Evolutionary conservation across 768 basidiomycete species (phyloP).

Genomic region (Auriscalpium vulgare): DNA sequence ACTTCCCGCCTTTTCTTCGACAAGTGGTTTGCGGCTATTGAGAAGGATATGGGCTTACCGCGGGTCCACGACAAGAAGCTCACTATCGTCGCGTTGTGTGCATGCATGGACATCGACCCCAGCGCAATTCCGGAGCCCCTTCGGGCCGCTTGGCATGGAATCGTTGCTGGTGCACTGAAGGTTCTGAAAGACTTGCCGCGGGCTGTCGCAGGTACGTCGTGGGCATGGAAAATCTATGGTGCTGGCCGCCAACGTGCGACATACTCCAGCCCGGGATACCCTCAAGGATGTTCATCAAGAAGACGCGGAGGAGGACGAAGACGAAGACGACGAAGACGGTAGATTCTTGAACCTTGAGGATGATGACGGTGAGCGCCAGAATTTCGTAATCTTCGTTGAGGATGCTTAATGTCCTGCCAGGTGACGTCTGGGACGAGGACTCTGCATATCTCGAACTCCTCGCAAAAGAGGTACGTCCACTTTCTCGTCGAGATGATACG

Average conservation of each 20-base stretch:
- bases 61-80: conserved; percentile 90
- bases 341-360: conserved; percentile 55
- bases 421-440: conserved; percentile 88
- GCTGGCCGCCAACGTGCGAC: background rate
- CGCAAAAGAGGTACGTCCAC: conserved; percentile 58
- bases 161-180: conserved; percentile 60
- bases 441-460: conserved; percentile 84
- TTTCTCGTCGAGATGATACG: conserved; percentile 1
- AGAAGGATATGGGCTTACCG: conserved; percentile 48
- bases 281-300: conserved; percentile 40
- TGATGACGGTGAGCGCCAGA: conserved; percentile 44
- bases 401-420: conserved; percentile 25
- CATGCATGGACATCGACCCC: conserved; percentile 65
- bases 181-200: conserved; percentile 74
- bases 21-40: conserved; percentile 75
- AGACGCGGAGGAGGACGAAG: background rate
- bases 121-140: conserved; percentile 47
- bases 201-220: conserved; percentile 58
- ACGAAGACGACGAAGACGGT: conserved; percentile 37
- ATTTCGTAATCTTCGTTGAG: background rate
- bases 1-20: conserved; percentile 72
- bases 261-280: conserved; percentile 43
- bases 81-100: conserved; percentile 66
- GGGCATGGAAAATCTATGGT: background rate
- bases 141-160: conserved; percentile 66